Evolutionary conservation across 768 basidiomycete species (phyloP).

Genomic region (Kwoniella pini): DNA sequence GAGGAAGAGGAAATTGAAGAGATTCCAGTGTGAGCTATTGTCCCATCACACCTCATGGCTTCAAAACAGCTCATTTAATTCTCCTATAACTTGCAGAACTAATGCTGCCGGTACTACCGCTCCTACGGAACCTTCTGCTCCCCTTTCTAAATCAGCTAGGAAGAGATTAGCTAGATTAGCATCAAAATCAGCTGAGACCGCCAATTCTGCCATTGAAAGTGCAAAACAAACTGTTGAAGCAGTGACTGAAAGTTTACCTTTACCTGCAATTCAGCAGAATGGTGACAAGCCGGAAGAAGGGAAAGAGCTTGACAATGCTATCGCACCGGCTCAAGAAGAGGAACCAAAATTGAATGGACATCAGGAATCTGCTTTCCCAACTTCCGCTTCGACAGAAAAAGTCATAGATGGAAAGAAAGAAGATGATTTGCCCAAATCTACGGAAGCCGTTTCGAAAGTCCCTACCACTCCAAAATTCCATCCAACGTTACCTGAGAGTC

Average conservation of each 20-base stretch:
- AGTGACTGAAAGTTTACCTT: slow-evolving; percentile 8
- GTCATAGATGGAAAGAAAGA: slow-evolving; percentile 3
- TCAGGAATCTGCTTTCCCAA: not conserved
- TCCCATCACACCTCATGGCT: not conserved
- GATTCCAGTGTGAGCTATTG: slow-evolving; percentile 1
- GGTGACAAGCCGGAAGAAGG: not conserved
- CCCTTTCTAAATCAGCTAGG: slow-evolving; percentile 34
- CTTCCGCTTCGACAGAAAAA: not conserved
- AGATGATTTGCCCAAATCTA: not conserved
- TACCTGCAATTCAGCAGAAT: not conserved
- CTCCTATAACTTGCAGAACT: not conserved
- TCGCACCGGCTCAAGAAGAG: not conserved
- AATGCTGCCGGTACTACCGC: not conserved
- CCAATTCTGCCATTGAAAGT: slow-evolving; percentile 8
- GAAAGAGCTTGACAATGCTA: not conserved
- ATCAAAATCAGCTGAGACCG: slow-evolving; percentile 17
- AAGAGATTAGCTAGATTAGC: slow-evolving; percentile 33
- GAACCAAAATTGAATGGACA: slow-evolving; percentile 3
- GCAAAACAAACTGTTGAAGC: slow-evolving; percentile 1
- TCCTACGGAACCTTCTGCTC: not conserved
- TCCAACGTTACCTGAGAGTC: slow-evolving; percentile 33
- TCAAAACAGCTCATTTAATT: not conserved
- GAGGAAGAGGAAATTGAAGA: slow-evolving; percentile 29
- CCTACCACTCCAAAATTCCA: slow-evolving; percentile 26
- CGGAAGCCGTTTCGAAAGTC: not conserved